Evolutionary conservation across 805 yeast genomes (phyloP).

Genomic region (Lachancea sp.): DNA sequence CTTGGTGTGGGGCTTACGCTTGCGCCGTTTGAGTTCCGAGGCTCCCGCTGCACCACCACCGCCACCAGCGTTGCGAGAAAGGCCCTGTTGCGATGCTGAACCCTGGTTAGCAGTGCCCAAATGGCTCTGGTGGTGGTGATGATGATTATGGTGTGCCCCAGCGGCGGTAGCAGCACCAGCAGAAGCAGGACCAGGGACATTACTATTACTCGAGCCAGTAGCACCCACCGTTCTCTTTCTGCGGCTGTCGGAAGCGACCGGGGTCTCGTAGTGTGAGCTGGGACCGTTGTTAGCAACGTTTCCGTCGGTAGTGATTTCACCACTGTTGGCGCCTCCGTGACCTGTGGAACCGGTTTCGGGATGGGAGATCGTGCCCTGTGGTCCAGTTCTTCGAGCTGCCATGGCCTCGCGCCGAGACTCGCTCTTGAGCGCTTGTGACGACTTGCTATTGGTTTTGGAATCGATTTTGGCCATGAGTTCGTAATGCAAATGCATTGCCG

Average conservation of each 20-base stretch:
- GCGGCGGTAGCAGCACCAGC: constrained; percentile 9
- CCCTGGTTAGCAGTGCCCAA: constrained; percentile 8
- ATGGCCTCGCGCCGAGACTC: constrained; percentile 89
- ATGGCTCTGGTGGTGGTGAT: constrained; percentile 11
- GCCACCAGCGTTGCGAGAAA: constrained; percentile 5
- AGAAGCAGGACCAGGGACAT: too few species aligned
- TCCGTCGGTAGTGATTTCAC: neutral
- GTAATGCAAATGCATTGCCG: constrained; percentile 59
- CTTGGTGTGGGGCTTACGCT: constrained; percentile 8
- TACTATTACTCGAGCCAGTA: neutral
- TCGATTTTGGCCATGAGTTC: constrained; percentile 32
- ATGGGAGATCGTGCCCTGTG: neutral
- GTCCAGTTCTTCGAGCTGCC: constrained; percentile 52
- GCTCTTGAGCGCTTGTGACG: constrained; percentile 69
- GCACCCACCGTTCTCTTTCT: constrained; percentile 10
- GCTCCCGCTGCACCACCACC: constrained; percentile 3
- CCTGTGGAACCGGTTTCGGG: neutral
- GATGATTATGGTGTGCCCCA: neutral
- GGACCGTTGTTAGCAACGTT: neutral
- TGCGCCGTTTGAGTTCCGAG: constrained; percentile 9
- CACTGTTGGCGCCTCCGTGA: neutral
- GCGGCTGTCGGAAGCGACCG: constrained; percentile 7
- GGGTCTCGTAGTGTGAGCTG: constrained; percentile 5
- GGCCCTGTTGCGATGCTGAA: neutral
- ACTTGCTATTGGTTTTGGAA: constrained; percentile 30